A percentile compares a stretch with the other conserved stretches of the same genome.
phyloP scores from a whole-genome alignment of 495 filamentous ascomycete genomes.

The Achaetomiella virescens region DNA sequence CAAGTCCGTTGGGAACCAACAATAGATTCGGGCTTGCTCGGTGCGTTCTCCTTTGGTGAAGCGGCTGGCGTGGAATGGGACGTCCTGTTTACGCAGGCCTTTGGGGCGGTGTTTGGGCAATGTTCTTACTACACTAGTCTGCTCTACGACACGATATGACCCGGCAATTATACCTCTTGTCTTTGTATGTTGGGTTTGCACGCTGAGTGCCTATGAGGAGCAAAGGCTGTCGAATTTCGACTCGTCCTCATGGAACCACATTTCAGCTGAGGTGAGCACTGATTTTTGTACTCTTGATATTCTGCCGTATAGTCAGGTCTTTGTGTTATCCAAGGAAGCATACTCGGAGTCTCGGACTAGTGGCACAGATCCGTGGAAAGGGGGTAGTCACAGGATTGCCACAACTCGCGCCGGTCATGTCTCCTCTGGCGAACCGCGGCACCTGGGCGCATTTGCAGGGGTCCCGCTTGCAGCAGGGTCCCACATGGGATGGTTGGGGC shows the following conservation, averaged over 20 bases:
- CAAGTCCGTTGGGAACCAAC: not conserved
- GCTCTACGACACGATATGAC: constrained; percentile 28
- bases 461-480: not conserved
- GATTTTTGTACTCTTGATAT: too few relatives aligned
- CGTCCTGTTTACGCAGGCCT: constrained; percentile 7
- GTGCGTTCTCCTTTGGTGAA: not conserved
- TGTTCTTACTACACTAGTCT: constrained; percentile 20
- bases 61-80: constrained; percentile 9
- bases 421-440: not conserved
- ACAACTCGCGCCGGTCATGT: not conserved
- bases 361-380: too few relatives aligned
- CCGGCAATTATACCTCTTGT: constrained; percentile 24
- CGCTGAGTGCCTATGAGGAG: not conserved
- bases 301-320: too few relatives aligned
- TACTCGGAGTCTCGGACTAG: too few relatives aligned
- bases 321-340: too few relatives aligned
- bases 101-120: constrained; percentile 13
- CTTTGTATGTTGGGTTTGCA: constrained; percentile 2
- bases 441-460: not conserved
- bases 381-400: not conserved
- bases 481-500: not conserved
- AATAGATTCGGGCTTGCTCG: constrained; percentile 3
- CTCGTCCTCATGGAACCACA: not conserved
- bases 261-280: too few relatives aligned
- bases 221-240: too few relatives aligned